Evolutionary conservation across 306 rosid species (phyloP).

Genomic region (Argentina anserina): DNA sequence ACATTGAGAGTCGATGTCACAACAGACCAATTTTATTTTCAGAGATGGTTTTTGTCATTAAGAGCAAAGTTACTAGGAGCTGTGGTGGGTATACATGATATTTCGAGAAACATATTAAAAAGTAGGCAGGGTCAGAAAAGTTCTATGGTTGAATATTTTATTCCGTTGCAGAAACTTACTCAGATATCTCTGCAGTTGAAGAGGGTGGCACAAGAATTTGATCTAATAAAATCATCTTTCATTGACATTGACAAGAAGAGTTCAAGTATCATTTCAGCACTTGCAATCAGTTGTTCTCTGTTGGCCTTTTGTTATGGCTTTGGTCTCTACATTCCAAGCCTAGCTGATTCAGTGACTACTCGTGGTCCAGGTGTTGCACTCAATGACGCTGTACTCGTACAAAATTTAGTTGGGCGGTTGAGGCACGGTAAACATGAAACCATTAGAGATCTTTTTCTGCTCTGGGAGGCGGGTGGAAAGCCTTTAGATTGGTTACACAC

Average conservation of each 20-base stretch:
- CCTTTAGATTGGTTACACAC: conserved; percentile 32
- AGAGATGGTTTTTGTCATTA: conserved; percentile 59
- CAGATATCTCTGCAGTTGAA: conserved; percentile 35
- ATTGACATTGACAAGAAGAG: conserved; percentile 52
- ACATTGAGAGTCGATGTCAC: conserved; percentile 36
- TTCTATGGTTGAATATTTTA: conserved; percentile 12
- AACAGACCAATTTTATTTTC: conserved; percentile 47
- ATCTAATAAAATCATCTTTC: conserved; percentile 43
- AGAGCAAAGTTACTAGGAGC: conserved; percentile 43
- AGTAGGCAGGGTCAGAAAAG: conserved; percentile 17
- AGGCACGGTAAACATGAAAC: conserved; percentile 40
- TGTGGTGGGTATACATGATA: conserved; percentile 31
- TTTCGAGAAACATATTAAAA: conserved; percentile 18
- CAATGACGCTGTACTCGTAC: conserved; percentile 27
- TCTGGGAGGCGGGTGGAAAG: conserved; percentile 30
- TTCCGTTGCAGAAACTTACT: conserved; percentile 28
- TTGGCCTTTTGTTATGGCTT: conserved; percentile 54
- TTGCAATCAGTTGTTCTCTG: conserved; percentile 49
- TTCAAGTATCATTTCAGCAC: conserved; percentile 37
- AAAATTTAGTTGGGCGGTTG: conserved; percentile 41
- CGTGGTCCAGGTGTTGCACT: conserved; percentile 16
- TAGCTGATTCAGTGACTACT: conserved; percentile 5
- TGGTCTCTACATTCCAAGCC: conserved; percentile 34
- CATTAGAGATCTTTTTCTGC: conserved; percentile 34
- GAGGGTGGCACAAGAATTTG: conserved; percentile 44